Percentiles rank a stretch among this genome's conserved stretches.
These are phyloP conservation scores for Penicillium herquei DNA, from an alignment of 495 filamentous ascomycete genomes.

Conservation along the genomic window DNA sequence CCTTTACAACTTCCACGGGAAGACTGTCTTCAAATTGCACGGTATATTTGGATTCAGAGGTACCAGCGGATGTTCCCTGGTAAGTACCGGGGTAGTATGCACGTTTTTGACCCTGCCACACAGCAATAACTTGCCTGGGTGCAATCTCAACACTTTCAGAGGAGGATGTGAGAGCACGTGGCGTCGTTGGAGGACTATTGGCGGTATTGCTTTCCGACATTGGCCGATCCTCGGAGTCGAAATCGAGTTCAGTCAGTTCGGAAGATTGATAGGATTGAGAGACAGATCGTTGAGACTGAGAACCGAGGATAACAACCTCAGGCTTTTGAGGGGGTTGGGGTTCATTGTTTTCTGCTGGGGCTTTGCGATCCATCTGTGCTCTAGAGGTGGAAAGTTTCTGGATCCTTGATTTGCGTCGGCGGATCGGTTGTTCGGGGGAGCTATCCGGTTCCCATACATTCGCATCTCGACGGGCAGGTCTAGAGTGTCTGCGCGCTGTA, in stretches of 20 bases:
- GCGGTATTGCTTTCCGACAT: constrained; percentile 7
- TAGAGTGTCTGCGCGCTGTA: constrained; percentile 17
- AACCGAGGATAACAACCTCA: background rate
- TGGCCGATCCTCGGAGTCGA: constrained; percentile 12
- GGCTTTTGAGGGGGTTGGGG: constrained; percentile 5
- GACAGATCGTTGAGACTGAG: background rate
- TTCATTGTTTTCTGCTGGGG: constrained; percentile 7
- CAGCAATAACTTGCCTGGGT: constrained; percentile 49
- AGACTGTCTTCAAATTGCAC: constrained; percentile 49
- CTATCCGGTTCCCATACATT: constrained; percentile 41
- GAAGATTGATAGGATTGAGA: constrained; percentile 10
- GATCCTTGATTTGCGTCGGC: constrained; percentile 25
- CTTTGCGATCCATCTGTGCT: constrained; percentile 9
- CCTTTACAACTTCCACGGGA: constrained; percentile 41
- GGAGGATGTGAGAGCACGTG: background rate
- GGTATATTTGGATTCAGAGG: constrained; percentile 37
- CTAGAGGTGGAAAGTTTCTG: constrained; percentile 12
- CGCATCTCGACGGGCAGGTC: constrained; percentile 27
- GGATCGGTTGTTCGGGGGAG: constrained; percentile 27
- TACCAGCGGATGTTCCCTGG: constrained; percentile 39
- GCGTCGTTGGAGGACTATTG: constrained; percentile 17
- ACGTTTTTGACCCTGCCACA: constrained; percentile 48
- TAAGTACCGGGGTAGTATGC: constrained; percentile 54
- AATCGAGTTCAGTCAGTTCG: constrained; percentile 14
- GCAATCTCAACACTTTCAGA: constrained; percentile 26